phyloP scores from a whole-genome alignment of 768 basidiomycete species.

The Piloderma croceum region DNA sequence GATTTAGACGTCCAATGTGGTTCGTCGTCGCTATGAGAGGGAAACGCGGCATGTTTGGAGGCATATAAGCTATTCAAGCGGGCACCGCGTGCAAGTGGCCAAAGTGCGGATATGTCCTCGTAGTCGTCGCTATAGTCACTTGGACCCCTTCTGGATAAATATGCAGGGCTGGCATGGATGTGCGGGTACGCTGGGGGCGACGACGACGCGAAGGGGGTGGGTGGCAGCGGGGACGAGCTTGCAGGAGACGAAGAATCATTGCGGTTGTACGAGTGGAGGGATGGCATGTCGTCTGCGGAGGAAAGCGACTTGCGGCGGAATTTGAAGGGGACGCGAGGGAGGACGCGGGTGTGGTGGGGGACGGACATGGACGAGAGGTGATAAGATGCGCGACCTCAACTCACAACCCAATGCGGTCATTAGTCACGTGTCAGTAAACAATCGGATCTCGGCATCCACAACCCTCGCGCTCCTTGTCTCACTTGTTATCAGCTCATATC shows the following conservation, averaged over 20 bases:
- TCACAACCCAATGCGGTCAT: no score
- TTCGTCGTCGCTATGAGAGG: conserved; percentile 22
- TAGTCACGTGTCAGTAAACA: no score
- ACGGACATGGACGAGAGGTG: no score
- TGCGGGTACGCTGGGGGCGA: conserved; percentile 24
- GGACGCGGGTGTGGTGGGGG: no score
- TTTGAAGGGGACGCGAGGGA: no score
- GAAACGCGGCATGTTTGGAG: conserved; percentile 25
- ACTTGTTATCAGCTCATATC: no score
- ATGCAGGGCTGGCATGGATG: conserved; percentile 33
- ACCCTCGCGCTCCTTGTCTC: no score
- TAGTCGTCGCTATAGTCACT: conserved; percentile 15
- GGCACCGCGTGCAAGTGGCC: conserved; percentile 16
- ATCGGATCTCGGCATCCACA: no score
- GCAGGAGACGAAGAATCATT: conserved; percentile 34
- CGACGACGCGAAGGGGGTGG: conserved; percentile 29
- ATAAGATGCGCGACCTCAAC: no score
- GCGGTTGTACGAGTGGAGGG: no score
- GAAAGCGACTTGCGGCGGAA: no score
- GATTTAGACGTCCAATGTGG: conserved; percentile 29
- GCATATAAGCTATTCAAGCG: conserved; percentile 17
- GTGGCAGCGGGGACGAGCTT: conserved; percentile 36
- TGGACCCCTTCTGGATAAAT: conserved; percentile 21
- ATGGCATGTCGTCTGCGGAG: no score
- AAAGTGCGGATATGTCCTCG: conserved; percentile 25